Evolutionary conservation across 1,139 yeast species (phyloP).

Genomic region (Wickerhamomyces sp.): DNA sequence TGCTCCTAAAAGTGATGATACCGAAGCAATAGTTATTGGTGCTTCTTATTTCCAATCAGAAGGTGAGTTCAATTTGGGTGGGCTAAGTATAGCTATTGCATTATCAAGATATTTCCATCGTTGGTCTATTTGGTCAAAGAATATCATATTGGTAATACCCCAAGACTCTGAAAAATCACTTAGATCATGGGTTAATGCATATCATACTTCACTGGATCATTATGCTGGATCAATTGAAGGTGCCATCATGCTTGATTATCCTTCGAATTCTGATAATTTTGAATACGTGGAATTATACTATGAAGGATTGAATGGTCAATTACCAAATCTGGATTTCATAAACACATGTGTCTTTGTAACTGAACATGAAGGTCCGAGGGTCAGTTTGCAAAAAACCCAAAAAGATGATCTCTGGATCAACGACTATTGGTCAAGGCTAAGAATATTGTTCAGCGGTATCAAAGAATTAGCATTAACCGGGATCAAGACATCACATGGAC

Average conservation of each 20-base stretch:
- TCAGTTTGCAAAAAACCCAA: slow-evolving; percentile 61
- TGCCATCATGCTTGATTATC: slow-evolving; percentile 81
- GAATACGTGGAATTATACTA: slow-evolving; percentile 72
- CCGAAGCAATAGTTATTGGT: slow-evolving; percentile 89
- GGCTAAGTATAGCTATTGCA: slow-evolving; percentile 67
- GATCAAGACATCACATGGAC: slow-evolving; percentile 53
- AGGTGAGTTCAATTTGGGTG: slow-evolving; percentile 67
- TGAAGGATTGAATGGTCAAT: slow-evolving; percentile 91
- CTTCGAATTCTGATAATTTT: slow-evolving; percentile 61
- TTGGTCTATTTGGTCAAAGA: slow-evolving; percentile 95
- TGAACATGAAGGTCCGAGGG: slow-evolving; percentile 68
- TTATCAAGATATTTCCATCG: slow-evolving; percentile 75
- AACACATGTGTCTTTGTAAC: slow-evolving; percentile 74
- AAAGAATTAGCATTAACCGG: slow-evolving; percentile 71
- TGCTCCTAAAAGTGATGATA: slow-evolving; percentile 94
- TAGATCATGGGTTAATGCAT: slow-evolving; percentile 90
- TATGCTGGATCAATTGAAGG: slow-evolving; percentile 97
- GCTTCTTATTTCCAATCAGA: slow-evolving; percentile 80
- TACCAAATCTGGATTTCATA: slow-evolving; percentile 87
- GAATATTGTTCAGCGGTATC: slow-evolving; percentile 61
- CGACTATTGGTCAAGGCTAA: slow-evolving; percentile 47
- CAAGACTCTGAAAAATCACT: slow-evolving; percentile 66
- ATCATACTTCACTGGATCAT: slow-evolving; percentile 76
- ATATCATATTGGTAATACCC: slow-evolving; percentile 81
- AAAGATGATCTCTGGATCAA: slow-evolving; percentile 40